Evolutionary conservation across 495 filamentous ascomycete species (phyloP), one percentile per base, ranked within the genome.

Genomic region (Penicillium nucicola): DNA sequence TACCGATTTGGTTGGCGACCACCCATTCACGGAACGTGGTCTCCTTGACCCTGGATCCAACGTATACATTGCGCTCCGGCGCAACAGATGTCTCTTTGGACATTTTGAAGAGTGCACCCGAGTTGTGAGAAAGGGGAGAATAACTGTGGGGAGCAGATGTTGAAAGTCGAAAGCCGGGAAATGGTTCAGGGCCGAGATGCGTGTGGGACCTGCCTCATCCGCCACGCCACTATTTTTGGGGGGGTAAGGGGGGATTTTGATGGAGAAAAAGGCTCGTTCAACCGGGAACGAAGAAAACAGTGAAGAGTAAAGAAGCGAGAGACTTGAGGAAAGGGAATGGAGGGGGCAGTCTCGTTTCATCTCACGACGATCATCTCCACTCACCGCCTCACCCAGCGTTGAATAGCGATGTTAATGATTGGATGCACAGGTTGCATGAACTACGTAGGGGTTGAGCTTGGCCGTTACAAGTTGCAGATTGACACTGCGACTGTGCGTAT

Each of bases 1-100:
- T 76, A 81, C 77, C 76, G 52, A 79, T 76, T 55, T 81, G 77
- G 55, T 79, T 78, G 52, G 69, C 55, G 32, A 78, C 69, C 60
- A 79, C 66, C 74, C 74, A 78, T 66, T 77, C 67, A 20, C 68
- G 71, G 60, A 77, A 74, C 51, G 71, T 74, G 64, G 73, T 72
- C 62, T 72, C 69, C 60, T 74, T 75, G 47, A 52, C 60, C 17
- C 60, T 66, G 45, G 65, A 53, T 43, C 64, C 62, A 46, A 71
- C 67, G 51, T 70, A 74, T 59, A 63, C 67, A 73, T 74, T 74
- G 60, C 72, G 64, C 45, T 74, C 70, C 39, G 60, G 43, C 20
- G 58, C 59, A 28, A 57, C 48, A 18, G 55, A 41, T 3, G 52
- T 56, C 44, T 74, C 66, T 64, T 63, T 68, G 38, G 68, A 61